These are phyloP conservation scores for Hondaea fermentalgiana DNA, from an alignment of 108 stramenopile species.

Conservation along the genomic window DNA sequence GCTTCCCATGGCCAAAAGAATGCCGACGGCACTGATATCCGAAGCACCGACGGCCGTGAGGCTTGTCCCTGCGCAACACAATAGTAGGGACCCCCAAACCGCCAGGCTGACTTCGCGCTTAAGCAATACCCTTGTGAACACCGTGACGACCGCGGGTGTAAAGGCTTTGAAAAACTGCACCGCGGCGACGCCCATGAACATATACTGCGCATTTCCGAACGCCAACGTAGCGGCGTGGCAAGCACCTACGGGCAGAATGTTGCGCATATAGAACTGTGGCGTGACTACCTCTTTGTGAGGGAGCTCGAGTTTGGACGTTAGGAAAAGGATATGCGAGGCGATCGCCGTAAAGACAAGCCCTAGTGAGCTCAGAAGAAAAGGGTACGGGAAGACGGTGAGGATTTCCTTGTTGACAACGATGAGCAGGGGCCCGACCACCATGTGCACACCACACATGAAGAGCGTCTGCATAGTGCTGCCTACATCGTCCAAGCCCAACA, in stretches of 20 bases:
- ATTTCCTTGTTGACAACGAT: conserved; percentile 31
- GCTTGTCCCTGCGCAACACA: conserved; percentile 22
- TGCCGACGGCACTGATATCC: background rate
- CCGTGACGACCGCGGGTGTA: conserved; percentile 20
- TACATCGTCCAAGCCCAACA: background rate
- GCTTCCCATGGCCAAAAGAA: conserved; percentile 16
- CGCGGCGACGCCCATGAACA: conserved; percentile 20
- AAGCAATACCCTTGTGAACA: background rate
- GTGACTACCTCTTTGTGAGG: background rate
- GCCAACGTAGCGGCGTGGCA: conserved; percentile 23
- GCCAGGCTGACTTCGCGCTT: background rate
- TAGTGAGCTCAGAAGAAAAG: conserved; percentile 3
- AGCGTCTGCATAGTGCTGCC: background rate
- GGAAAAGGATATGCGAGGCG: background rate
- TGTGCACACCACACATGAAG: background rate
- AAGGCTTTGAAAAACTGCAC: conserved; percentile 1
- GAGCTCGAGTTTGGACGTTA: background rate
- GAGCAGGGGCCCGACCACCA: conserved; percentile 28
- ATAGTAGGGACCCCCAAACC: background rate
- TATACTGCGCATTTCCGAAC: conserved; percentile 34
- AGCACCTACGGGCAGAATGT: conserved; percentile 23
- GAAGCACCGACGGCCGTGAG: conserved; percentile 1
- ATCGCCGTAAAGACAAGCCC: conserved; percentile 11
- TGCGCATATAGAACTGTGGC: background rate
- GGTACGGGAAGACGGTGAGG: conserved; percentile 25